Percentiles rank a stretch among this genome's conserved stretches.
Evolutionary conservation across 768 basidiomycete genomes (phyloP).

Genomic region (Sarcodon sp.): DNA sequence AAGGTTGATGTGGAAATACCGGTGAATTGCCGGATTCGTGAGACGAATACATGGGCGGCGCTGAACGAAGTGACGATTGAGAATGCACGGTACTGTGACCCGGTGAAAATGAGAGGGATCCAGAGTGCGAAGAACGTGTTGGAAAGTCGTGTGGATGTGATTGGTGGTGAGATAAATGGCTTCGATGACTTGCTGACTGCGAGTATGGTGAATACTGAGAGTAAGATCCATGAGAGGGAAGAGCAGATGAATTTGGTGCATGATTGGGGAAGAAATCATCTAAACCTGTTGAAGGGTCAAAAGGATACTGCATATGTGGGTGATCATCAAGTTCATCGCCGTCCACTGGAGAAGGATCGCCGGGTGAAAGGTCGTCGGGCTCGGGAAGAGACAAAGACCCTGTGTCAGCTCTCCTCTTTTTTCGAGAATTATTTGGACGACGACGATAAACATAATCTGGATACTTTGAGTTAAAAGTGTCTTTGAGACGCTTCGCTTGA

Average conservation of each 20-base stretch:
- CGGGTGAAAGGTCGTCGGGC: conserved; percentile 18
- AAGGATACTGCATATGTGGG: not conserved
- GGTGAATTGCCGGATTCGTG: not conserved
- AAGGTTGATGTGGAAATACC: not conserved
- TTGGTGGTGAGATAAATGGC: too few relatives aligned
- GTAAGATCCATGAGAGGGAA: not conserved
- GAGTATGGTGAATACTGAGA: not conserved
- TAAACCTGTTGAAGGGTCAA: not conserved
- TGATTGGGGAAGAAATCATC: not conserved
- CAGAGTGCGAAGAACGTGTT: not conserved
- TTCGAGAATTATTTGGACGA: conserved; percentile 78
- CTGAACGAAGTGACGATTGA: not conserved
- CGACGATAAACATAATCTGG: conserved; percentile 87
- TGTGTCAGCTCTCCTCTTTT: conserved; percentile 32
- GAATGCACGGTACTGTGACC: not conserved
- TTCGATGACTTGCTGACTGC: not conserved
- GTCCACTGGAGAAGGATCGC: conserved; percentile 28
- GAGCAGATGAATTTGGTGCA: not conserved
- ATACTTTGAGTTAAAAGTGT: conserved; percentile 74
- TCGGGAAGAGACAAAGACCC: conserved; percentile 20
- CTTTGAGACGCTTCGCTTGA: conserved; percentile 77
- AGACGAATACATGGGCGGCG: not conserved
- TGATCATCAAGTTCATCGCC: conserved; percentile 8
- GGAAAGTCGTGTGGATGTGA: not conserved
- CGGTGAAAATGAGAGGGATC: not conserved